Base-by-base conservation (phyloP, 1,284 basidiomycete species). In the Fomes fomentarius region DNA sequence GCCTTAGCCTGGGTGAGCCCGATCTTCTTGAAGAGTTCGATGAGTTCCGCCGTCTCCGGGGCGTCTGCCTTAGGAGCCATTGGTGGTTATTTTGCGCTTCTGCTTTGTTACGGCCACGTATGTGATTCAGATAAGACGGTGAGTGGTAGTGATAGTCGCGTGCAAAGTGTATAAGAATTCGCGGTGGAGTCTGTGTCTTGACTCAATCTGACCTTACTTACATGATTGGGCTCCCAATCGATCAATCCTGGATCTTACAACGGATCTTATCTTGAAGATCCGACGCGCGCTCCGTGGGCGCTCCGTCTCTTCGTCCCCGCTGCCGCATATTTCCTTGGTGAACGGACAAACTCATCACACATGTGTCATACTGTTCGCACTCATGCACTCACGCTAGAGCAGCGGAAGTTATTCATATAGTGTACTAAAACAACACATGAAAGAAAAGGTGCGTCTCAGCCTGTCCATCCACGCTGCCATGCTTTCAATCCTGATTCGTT, bases 1-100 rank as follows among this genome's bases (percentile, higher is more conserved):
- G 95, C 92, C 69, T 94, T 93, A 53, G 89, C 78, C 52, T 86
- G 81, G 43, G 86, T 81, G 46, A 97, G 78, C 24, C 93, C 93
- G 56, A 96, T 88, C 35, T 85, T 83, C 69, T 87, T 83, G 77
- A 96, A 95, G 38, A 92, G 79, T 31, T 79, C 67, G 47, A 91
- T 77, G 51, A 89, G 77, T 43, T 67, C 68, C 22, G 62, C 58
- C 14, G 67, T 69, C 34, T 73, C 70, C 30, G 69, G 56, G n/a
- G 67, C 62, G 21, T 64, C 62, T 54, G 62, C 62, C 63, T 73
- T 72, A n/a, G 69, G 69, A 52, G 71, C 60, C 72, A 74, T 74
- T 22, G 17, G 17, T 31, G 31, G 17, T 33, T 26, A 4, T 14
- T 14, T 28, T 34, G 19, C 8, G 17, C 28, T 30, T 7, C 28